These are phyloP conservation scores for Cryphonectria japonica DNA, from an alignment of 2,329 filamentous ascomycete genomes.

Conservation along the genomic window DNA sequence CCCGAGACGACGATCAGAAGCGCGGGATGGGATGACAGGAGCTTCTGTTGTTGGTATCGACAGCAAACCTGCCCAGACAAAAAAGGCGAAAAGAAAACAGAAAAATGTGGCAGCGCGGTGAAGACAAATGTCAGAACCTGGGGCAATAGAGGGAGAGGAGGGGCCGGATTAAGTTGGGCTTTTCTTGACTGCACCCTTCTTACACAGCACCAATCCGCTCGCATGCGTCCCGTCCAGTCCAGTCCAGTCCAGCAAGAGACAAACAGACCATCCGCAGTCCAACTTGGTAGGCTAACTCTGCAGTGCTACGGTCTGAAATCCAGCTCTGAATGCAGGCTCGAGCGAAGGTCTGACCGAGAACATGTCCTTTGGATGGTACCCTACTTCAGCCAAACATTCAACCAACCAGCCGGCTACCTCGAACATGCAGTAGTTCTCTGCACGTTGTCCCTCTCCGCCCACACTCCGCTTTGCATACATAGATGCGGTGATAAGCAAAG, in stretches of 20 bases:
- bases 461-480: neutral
- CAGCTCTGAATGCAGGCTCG: neutral
- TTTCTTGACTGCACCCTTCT: neutral
- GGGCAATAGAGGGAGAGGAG: neutral
- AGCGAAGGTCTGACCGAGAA: neutral
- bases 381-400: neutral
- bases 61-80: neutral
- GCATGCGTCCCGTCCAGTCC: neutral
- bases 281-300: neutral
- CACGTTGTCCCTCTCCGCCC: neutral
- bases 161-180: neutral
- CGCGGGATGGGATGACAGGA: neutral
- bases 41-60: neutral
- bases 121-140: neutral
- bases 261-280: neutral
- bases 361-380: neutral
- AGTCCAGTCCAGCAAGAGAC: neutral
- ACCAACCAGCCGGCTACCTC: neutral
- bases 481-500: neutral
- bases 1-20: neutral
- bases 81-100: too few species aligned
- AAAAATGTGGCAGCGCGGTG: neutral
- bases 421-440: conserved; percentile 6
- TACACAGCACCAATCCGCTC: neutral
- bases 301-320: neutral